Percentiles rank a stretch among this genome's conserved stretches.
phyloP scores from a whole-genome alignment of 345 rosid genomes.

The Citrus hindsii region DNA sequence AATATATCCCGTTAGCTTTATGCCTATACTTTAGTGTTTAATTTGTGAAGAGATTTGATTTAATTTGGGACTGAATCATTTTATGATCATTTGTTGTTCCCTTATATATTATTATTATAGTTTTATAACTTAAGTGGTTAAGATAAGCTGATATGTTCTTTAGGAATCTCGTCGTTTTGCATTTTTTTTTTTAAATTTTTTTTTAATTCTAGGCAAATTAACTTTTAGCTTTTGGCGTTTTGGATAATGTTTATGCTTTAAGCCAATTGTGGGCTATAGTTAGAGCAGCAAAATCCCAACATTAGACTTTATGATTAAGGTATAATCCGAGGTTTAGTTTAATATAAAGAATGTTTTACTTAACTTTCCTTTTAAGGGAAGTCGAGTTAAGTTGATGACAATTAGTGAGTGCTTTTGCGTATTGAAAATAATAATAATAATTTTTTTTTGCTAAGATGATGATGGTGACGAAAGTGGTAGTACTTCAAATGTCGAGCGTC shows the following conservation, averaged over 20 bases:
- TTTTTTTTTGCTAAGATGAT: neutral
- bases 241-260: neutral
- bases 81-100: conserved; percentile 8
- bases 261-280: neutral
- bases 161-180: neutral
- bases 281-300: neutral
- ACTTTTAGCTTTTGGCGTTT: neutral
- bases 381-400: neutral
- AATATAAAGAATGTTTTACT: neutral
- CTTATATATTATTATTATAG: too few species aligned
- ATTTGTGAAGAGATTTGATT: neutral
- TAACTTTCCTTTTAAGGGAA: conserved; percentile 40
- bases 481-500: conserved; percentile 18
- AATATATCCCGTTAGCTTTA: conserved; percentile 23
- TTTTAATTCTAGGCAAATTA: neutral
- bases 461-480: conserved; percentile 6
- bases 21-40: conserved; percentile 10
- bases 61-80: conserved; percentile 2
- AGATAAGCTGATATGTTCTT: neutral
- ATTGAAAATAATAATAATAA: neutral
- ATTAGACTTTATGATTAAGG: neutral
- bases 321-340: neutral
- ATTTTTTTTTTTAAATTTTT: neutral
- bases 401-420: conserved; percentile 6
- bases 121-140: neutral